phyloP scores from a whole-genome alignment of 768 basidiomycete genomes.

The Tylopilus sp. region DNA sequence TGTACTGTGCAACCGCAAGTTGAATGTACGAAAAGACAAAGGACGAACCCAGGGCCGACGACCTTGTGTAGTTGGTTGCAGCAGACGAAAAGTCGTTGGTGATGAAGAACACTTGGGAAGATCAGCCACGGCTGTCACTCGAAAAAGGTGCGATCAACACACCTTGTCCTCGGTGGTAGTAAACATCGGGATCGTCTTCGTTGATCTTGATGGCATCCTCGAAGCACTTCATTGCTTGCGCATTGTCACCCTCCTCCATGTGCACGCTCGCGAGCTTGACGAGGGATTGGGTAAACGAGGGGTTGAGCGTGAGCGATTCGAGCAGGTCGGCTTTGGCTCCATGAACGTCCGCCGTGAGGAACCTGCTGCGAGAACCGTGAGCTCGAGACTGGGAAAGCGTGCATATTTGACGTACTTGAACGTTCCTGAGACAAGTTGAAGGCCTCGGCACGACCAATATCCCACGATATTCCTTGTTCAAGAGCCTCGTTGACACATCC shows the following conservation, averaged over 20 bases:
- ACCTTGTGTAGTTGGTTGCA: conserved; percentile 87
- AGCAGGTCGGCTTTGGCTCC: conserved; percentile 84
- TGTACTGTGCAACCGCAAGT: conserved; percentile 96
- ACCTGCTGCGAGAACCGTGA: conserved; percentile 44
- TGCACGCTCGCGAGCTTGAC: conserved; percentile 97
- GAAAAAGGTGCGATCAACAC: not conserved
- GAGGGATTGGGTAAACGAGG: conserved; percentile 76
- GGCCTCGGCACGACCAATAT: conserved; percentile 77
- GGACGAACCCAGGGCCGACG: conserved; percentile 75
- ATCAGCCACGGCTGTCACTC: not conserved
- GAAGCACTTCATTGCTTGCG: conserved; percentile 85
- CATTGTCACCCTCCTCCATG: conserved; percentile 90
- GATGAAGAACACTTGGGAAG: conserved; percentile 78
- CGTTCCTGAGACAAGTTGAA: conserved; percentile 90
- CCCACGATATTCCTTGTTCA: conserved; percentile 79
- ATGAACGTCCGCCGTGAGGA: conserved; percentile 79
- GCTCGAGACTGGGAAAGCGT: not conserved
- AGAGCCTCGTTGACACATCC: conserved; percentile 86
- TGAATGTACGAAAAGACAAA: conserved; percentile 99
- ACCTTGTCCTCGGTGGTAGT: conserved; percentile 99
- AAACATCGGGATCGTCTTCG: conserved; percentile 87
- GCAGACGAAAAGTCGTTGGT: conserved; percentile 86
- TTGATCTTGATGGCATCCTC: conserved; percentile 84
- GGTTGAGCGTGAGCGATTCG: conserved; percentile 65
- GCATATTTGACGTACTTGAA: conserved; percentile 67